Conservation (phyloP, 2,329 filamentous ascomycete species). For the Alternaria brassicicola region DNA sequence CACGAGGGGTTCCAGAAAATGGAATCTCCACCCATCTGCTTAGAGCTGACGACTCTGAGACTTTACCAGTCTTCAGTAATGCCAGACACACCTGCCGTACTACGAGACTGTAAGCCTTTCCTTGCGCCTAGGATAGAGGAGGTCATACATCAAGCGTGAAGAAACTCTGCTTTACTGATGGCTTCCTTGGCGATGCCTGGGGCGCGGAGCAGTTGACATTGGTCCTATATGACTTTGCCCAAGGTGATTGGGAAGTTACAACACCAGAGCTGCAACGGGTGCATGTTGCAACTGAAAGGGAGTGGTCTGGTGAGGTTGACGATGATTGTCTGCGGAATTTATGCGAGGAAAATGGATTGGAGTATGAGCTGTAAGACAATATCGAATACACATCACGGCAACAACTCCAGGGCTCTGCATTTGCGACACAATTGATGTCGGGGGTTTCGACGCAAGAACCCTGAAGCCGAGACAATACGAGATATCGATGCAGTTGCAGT, state of each 20-base stretch:
- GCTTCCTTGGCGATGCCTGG: background rate
- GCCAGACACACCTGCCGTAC: background rate
- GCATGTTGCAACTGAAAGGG: background rate
- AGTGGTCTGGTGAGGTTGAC: background rate
- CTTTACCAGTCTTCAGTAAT: background rate
- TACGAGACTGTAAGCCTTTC: background rate
- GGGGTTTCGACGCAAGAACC: background rate
- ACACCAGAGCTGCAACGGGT: background rate
- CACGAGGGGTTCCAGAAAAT: background rate
- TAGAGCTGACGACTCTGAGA: background rate
- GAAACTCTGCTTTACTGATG: background rate
- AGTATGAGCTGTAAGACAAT: background rate
- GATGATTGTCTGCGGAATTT: background rate
- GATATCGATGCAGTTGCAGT: background rate
- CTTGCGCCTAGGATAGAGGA: background rate
- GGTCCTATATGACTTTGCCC: background rate
- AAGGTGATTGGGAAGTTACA: background rate
- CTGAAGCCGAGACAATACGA: slow-evolving; percentile 3
- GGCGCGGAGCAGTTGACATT: background rate
- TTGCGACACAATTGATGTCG: background rate
- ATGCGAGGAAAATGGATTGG: background rate
- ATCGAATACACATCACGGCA: background rate
- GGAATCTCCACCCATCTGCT: background rate
- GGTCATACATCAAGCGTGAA: background rate
- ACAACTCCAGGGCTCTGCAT: background rate